Base-by-base conservation (phyloP, 2,329 filamentous ascomycete species). In the Pyricularia grisea region DNA sequence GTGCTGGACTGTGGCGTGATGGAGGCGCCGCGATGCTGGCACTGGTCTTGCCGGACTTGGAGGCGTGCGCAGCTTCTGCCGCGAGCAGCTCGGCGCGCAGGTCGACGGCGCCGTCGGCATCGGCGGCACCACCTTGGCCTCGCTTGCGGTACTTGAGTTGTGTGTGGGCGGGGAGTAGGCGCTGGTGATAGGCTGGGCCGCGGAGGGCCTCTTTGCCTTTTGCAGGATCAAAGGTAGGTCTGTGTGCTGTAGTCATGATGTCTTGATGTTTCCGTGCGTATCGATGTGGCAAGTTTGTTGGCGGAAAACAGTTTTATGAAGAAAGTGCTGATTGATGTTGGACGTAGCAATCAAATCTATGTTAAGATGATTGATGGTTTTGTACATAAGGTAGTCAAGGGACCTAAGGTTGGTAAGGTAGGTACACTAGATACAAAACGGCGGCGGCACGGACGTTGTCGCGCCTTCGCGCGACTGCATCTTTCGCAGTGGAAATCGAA, bases 151-250 rank as follows among this genome's bases (percentile, higher is more conserved):
- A 91, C 82, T 99, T 99, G 77, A 99, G 89, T 72, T 92, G 90
- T 14, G 92, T 98, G 79, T 99, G 91, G 36, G 95, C 95, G 42
- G 95, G 94, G 17, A 97, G 89, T 20, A 98, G 90, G 74, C 95
- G 91, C 80, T 98, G 94, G 78, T 99, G 95, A 83, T 97, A 98
- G 74, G 93, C 94, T 67, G 93, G 92, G 66, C 95, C 95, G 75
- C 93, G 91, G 70, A 93, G 90, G 75, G 94, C 93, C 81, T 99
- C 95, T 84, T 97, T 97, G 78, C 95, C 95, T 77, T 90, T 89
- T 61, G 94, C 92, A 73, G 95, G 95, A 79, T 99, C 95, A 77
- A 99, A 99, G 0, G 95, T 99, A 69, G 95, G 95, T 81, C 95
- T 91, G 73, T 90, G 88, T 61, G 88, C 88, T 80, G 84, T 87